Percentiles rank a stretch among this genome's conserved stretches.
These are phyloP conservation scores for Capsicum rhomboideum DNA, from an alignment of 257 asterid genomes.

Conservation along the genomic window DNA sequence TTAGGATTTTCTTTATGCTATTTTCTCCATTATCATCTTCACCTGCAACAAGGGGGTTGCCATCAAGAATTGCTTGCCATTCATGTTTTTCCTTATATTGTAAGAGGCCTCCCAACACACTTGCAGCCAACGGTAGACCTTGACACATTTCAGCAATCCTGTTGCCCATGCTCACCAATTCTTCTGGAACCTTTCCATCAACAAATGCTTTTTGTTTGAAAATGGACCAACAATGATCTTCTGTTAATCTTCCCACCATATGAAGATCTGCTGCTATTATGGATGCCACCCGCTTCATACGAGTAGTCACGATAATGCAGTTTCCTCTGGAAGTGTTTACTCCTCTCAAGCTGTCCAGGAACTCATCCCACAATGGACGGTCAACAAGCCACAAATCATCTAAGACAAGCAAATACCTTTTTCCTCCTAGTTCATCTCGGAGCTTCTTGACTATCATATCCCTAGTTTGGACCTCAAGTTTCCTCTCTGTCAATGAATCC, in stretches of 20 bases:
- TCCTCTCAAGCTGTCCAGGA: not conserved
- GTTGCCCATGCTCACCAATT: not conserved
- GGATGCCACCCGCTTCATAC: not conserved
- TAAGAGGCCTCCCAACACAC: not conserved
- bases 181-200: not conserved
- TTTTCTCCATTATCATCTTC: not conserved
- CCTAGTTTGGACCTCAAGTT: not conserved
- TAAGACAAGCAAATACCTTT: conserved; percentile 12
- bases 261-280: not conserved
- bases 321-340: not conserved
- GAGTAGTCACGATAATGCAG: conserved; percentile 19
- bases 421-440: not conserved
- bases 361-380: not conserved
- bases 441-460: conserved; percentile 7
- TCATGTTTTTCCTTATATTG: not conserved
- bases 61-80: not conserved
- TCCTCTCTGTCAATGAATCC: not conserved
- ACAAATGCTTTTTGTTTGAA: conserved; percentile 9
- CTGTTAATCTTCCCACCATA: not conserved
- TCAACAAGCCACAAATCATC: conserved; percentile 27
- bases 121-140: conserved; percentile 13
- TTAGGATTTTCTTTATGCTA: not conserved
- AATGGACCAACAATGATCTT: conserved; percentile 5
- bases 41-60: not conserved
- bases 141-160: conserved; percentile 4